Conservation (phyloP, 2,329 filamentous ascomycete genomes). For the Fusarium metavorans region DNA sequence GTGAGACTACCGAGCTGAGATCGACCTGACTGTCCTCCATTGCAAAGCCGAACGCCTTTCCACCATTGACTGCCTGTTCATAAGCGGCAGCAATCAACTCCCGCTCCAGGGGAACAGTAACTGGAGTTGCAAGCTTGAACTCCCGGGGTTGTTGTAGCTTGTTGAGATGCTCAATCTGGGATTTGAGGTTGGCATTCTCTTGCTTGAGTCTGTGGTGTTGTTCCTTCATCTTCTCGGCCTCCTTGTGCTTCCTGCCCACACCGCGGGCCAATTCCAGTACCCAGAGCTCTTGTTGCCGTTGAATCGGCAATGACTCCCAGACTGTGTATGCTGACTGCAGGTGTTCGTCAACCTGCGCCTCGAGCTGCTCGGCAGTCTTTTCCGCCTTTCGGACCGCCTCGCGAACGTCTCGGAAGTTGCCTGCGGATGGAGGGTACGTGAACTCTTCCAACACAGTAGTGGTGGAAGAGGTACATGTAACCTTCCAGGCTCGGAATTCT, state of each 20-base stretch:
- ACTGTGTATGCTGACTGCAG: constrained; percentile 80
- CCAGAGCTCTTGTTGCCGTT: constrained; percentile 71
- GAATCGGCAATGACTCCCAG: constrained; percentile 75
- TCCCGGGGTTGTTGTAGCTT: constrained; percentile 71
- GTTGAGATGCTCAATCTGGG: constrained; percentile 70
- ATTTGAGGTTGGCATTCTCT: constrained; percentile 67
- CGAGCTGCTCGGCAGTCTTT: constrained; percentile 68
- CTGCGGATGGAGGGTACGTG: constrained; percentile 58
- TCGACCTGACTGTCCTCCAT: constrained; percentile 66
- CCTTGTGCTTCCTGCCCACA: constrained; percentile 68
- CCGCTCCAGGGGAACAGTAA: constrained; percentile 64
- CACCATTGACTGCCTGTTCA: constrained; percentile 58
- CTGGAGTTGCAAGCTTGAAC: constrained; percentile 65
- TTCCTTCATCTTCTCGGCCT: constrained; percentile 64
- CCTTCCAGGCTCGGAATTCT: constrained; percentile 75
- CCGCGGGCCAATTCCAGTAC: constrained; percentile 70
- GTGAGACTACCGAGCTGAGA: constrained; percentile 62
- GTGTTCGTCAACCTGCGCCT: constrained; percentile 79
- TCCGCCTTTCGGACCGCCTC: constrained; percentile 63
- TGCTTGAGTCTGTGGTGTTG: constrained; percentile 65
- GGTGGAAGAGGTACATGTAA: constrained; percentile 63
- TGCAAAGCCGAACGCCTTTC: constrained; percentile 58
- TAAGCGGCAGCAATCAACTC: constrained; percentile 61
- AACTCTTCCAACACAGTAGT: constrained; percentile 64
- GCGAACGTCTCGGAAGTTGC: constrained; percentile 56